Evolutionary conservation across 2,329 filamentous ascomycete genomes (phyloP).

Genomic region (Sodiomyces alkalinus): DNA sequence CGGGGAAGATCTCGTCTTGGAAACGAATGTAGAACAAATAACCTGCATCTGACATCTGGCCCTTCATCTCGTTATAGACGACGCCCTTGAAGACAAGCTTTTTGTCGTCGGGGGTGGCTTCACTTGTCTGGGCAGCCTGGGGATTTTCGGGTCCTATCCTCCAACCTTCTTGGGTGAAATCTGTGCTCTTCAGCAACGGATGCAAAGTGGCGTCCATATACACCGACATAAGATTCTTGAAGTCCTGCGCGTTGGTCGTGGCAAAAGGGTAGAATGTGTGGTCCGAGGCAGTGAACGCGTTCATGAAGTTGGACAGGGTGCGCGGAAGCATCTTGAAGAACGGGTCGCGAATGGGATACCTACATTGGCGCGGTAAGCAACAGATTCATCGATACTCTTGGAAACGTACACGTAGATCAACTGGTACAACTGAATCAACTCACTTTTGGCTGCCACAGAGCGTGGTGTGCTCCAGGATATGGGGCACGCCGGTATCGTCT

Average conservation of each 20-base stretch:
- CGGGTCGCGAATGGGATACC: constrained; percentile 92
- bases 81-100: constrained; percentile 90
- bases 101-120: constrained; percentile 38
- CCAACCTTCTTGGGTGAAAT: constrained; percentile 97
- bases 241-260: constrained; percentile 90
- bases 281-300: constrained; percentile 90
- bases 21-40: constrained; percentile 95
- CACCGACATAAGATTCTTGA: constrained; percentile 88
- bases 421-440: constrained; percentile 9
- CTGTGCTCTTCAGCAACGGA: constrained; percentile 74
- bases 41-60: constrained; percentile 92
- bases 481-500: constrained; percentile 88
- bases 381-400: constrained; percentile 13
- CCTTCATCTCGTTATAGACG: constrained; percentile 99
- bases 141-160: constrained; percentile 87
- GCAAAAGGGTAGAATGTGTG: constrained; percentile 97
- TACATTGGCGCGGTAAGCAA: constrained; percentile 15
- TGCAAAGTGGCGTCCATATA: constrained; percentile 91
- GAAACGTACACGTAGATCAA: constrained; percentile 1
- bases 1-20: constrained; percentile 86
- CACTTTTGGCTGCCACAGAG: constrained; percentile 90
- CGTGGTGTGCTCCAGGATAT: constrained; percentile 96
- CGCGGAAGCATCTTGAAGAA: constrained; percentile 99
- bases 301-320: constrained; percentile 99
- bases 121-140: constrained; percentile 30